phyloP scores from a whole-genome alignment of 768 basidiomycete species.

The Tylopilus plumbeoviolaceoides region DNA sequence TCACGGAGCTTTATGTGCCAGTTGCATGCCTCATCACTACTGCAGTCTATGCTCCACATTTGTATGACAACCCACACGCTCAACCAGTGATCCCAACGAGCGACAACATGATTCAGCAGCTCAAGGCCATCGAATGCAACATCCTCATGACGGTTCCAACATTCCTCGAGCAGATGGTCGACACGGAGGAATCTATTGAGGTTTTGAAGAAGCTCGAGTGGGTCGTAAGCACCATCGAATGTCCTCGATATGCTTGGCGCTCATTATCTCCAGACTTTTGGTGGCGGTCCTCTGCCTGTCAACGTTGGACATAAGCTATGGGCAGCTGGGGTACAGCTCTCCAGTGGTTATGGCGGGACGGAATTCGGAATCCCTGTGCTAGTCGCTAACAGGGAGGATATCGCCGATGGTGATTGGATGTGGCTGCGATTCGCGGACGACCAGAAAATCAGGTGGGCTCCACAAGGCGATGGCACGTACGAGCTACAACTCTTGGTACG shows the following conservation, averaged over 20 bases:
- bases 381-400: slow-evolving; percentile 1
- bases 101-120: slow-evolving; percentile 36
- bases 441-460: slow-evolving; percentile 25
- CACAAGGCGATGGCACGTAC: slow-evolving; percentile 32
- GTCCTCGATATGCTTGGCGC: not conserved
- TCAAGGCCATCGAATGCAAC: slow-evolving; percentile 26
- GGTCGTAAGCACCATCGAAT: slow-evolving; percentile 25
- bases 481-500: slow-evolving; percentile 39
- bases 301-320: slow-evolving; percentile 33
- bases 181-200: slow-evolving; percentile 21
- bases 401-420: slow-evolving; percentile 30
- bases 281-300: slow-evolving; percentile 37
- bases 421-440: slow-evolving; percentile 31
- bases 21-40: slow-evolving; percentile 13
- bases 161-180: slow-evolving; percentile 36
- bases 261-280: slow-evolving; percentile 27
- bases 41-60: slow-evolving; percentile 28
- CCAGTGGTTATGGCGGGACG: slow-evolving; percentile 36
- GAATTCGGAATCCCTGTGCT: slow-evolving; percentile 19
- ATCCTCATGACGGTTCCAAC: slow-evolving; percentile 35
- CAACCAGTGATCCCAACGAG: slow-evolving; percentile 37
- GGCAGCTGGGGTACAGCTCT: slow-evolving; percentile 31
- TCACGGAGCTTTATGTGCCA: slow-evolving; percentile 15
- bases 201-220: slow-evolving; percentile 22
- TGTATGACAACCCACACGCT: slow-evolving; percentile 13